These are phyloP conservation scores for Rhizophlyctis rosea DNA, from an alignment of 192 early-diverging fungal species.

Conservation along the genomic window DNA sequence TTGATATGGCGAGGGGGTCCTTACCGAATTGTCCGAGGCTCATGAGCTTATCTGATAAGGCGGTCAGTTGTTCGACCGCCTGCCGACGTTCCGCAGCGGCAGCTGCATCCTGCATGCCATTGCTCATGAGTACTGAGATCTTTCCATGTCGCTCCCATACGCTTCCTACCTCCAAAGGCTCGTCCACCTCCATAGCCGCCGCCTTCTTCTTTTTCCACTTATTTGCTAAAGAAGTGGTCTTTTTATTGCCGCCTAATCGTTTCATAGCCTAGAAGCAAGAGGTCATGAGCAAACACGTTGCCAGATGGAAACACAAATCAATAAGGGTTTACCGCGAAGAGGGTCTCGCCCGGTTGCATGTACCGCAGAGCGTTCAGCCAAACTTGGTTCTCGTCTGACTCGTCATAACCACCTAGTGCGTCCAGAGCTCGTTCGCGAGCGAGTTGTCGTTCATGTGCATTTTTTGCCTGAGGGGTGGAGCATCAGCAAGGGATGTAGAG, in stretches of 20 bases:
- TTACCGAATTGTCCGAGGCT: slow-evolving; percentile 37
- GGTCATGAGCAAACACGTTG: not conserved
- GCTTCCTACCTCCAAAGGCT: slow-evolving; percentile 1
- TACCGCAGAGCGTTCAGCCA: slow-evolving; percentile 16
- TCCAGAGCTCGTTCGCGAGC: slow-evolving; percentile 25
- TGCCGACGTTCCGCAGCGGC: slow-evolving; percentile 17
- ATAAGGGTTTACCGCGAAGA: not conserved
- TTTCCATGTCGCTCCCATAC: not conserved
- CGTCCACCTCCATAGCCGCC: not conserved
- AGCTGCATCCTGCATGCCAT: slow-evolving; percentile 13
- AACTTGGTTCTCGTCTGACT: slow-evolving; percentile 13
- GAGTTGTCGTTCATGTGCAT: slow-evolving; percentile 24
- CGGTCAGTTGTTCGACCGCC: slow-evolving; percentile 39
- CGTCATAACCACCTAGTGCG: not conserved
- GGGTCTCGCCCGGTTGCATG: slow-evolving; percentile 20
- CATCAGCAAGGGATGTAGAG: not conserved
- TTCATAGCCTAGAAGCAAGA: slow-evolving; percentile 32
- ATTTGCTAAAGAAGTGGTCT: slow-evolving; percentile 31
- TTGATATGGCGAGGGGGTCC: not conserved
- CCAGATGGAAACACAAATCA: not conserved
- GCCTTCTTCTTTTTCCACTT: slow-evolving; percentile 39
- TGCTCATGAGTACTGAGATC: not conserved
- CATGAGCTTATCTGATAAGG: slow-evolving; percentile 41
- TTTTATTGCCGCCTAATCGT: slow-evolving; percentile 29
- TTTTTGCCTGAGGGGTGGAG: slow-evolving; percentile 21